A percentile compares a stretch with the other conserved stretches of the same genome.
Evolutionary conservation across 2,329 filamentous ascomycete species (phyloP).

Genomic region (Geoglossum cookeanum): DNA sequence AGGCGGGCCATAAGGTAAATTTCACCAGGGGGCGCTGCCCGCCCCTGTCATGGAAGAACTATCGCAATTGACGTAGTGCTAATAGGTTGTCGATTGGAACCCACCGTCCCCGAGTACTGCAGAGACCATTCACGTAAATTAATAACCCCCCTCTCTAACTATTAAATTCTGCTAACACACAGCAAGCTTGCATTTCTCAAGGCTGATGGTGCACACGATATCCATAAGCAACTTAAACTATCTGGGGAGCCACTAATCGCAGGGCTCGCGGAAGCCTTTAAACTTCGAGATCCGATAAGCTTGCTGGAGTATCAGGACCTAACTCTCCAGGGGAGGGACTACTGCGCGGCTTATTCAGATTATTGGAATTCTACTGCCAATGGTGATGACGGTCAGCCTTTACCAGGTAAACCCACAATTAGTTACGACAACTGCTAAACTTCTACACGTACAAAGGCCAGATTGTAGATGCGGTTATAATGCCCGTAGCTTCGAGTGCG

Average conservation of each 20-base stretch:
- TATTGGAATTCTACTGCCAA: slow-evolving; percentile 14
- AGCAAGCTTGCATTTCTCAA: background rate
- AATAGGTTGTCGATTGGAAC: slow-evolving; percentile 33
- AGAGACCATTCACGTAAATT: background rate
- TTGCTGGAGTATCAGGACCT: background rate
- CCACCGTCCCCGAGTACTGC: slow-evolving; percentile 29
- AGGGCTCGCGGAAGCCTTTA: background rate
- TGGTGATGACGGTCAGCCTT: background rate
- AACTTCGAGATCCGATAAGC: background rate
- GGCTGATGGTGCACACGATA: background rate
- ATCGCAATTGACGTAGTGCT: background rate
- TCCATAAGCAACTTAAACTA: background rate
- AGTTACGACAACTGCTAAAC: slow-evolving; percentile 11
- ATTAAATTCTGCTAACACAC: background rate
- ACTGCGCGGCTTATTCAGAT: slow-evolving; percentile 5
- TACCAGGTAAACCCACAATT: background rate
- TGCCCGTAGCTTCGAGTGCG: slow-evolving; percentile 30
- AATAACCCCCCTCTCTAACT: background rate
- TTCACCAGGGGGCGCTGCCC: slow-evolving; percentile 4
- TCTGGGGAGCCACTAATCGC: background rate
- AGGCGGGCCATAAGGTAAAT: slow-evolving; percentile 29
- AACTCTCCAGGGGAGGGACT: background rate
- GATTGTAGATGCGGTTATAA: slow-evolving; percentile 36
- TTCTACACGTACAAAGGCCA: slow-evolving; percentile 13
- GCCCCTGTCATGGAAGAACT: background rate